phyloP scores from a whole-genome alignment of 2,329 filamentous ascomycete species.

The Ceratocystis destructans region DNA sequence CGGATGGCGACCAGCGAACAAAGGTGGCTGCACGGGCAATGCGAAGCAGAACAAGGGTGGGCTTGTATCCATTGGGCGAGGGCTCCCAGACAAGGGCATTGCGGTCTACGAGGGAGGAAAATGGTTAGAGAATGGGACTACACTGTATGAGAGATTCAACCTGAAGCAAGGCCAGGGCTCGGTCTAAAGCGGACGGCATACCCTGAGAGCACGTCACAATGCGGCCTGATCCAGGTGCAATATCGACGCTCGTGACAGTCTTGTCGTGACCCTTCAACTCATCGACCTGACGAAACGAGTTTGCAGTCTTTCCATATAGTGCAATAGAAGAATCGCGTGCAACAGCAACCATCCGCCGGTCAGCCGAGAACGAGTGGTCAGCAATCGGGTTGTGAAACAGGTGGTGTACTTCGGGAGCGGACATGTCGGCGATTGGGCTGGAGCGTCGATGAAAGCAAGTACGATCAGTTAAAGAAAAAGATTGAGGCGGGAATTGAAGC shows the following conservation, averaged over 20 bases:
- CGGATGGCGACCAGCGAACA: constrained; percentile 91
- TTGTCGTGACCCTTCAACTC: constrained; percentile 96
- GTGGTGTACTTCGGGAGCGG: constrained; percentile 80
- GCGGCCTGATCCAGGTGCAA: constrained; percentile 76
- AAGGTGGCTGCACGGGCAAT: constrained; percentile 96
- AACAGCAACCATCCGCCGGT: constrained; percentile 77
- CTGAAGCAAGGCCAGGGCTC: not conserved
- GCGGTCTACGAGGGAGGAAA: constrained; percentile 48
- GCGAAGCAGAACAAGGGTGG: constrained; percentile 86
- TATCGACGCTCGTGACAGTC: constrained; percentile 89
- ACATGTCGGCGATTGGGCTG: constrained; percentile 40
- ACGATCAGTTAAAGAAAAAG: constrained; percentile 20
- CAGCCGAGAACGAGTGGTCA: constrained; percentile 95
- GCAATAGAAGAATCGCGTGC: constrained; percentile 82
- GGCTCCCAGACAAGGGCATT: constrained; percentile 98
- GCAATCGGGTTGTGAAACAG: constrained; percentile 93
- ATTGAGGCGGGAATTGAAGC: not conserved
- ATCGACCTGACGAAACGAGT: constrained; percentile 69
- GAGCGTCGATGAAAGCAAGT: constrained; percentile 23
- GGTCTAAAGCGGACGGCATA: constrained; percentile 27
- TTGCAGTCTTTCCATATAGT: constrained; percentile 64
- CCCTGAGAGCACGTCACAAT: constrained; percentile 98
- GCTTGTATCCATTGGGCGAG: constrained; percentile 85
- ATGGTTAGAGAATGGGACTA: not conserved
- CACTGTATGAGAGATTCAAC: not conserved